phyloP scores from a whole-genome alignment of 768 basidiomycete species.

The Paxillus ammoniavirescens region DNA sequence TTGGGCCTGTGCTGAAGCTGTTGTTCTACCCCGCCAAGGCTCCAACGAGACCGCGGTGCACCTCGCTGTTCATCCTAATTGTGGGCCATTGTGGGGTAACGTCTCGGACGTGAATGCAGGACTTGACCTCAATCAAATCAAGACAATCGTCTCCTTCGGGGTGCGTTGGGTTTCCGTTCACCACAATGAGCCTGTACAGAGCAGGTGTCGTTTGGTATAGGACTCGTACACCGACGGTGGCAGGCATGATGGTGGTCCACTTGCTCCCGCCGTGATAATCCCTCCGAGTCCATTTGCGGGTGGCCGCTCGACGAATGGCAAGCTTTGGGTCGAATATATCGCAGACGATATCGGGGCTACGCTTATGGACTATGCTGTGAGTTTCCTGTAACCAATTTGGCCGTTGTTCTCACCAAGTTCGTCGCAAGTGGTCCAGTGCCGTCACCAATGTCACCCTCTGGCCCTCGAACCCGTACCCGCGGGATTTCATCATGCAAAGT shows the following conservation, averaged over 20 bases:
- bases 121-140: conserved; percentile 33
- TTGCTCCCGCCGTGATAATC: conserved; percentile 39
- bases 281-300: conserved; percentile 49
- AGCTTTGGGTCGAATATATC: conserved; percentile 49
- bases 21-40: conserved; percentile 8
- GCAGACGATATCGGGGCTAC: conserved; percentile 38
- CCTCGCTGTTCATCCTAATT: conserved; percentile 46
- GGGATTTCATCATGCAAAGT: conserved; percentile 52
- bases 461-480: conserved; percentile 47
- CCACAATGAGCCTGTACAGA: background rate
- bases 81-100: conserved; percentile 40
- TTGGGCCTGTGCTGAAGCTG: conserved; percentile 8
- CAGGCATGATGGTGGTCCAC: conserved; percentile 43
- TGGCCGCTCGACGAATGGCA: conserved; percentile 50
- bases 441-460: conserved; percentile 47
- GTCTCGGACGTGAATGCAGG: conserved; percentile 51
- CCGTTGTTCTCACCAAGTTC: background rate
- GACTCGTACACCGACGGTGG: conserved; percentile 54
- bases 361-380: conserved; percentile 51
- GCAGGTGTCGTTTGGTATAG: conserved; percentile 15
- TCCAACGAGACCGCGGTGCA: conserved; percentile 26
- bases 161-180: conserved; percentile 25
- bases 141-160: conserved; percentile 53
- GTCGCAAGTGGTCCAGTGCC: conserved; percentile 36
- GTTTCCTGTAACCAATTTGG: conserved; percentile 3